phyloP scores from a whole-genome alignment of 1,139 yeast genomes.

The Dujonia santamariae region DNA sequence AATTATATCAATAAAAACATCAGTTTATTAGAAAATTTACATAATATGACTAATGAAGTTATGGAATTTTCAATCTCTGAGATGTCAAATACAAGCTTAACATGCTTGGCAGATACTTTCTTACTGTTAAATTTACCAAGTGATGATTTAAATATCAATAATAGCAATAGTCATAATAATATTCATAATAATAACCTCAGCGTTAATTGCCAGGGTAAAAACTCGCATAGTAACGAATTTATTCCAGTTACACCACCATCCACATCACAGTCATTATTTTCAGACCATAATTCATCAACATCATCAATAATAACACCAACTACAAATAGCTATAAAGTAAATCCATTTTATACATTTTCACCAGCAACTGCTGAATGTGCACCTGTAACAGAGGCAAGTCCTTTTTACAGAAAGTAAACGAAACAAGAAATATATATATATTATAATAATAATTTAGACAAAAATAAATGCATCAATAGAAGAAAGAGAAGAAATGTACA shows the following conservation, averaged over 20 bases:
- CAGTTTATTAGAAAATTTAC: slow-evolving; percentile 6
- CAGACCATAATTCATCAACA: slow-evolving; percentile 12
- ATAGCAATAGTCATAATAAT: background rate
- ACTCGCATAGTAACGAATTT: slow-evolving; percentile 1
- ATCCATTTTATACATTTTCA: slow-evolving; percentile 8
- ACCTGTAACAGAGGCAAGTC: slow-evolving; percentile 7
- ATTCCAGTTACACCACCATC: slow-evolving; percentile 16
- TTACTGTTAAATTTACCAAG: slow-evolving; percentile 5
- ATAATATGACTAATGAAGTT: slow-evolving; percentile 7
- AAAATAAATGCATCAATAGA: background rate
- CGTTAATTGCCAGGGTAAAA: background rate
- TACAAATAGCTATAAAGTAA: slow-evolving; percentile 6
- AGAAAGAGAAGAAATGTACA: background rate
- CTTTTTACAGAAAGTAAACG: slow-evolving; percentile 3
- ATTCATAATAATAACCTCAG: background rate
- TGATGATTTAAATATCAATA: background rate
- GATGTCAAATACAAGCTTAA: slow-evolving; percentile 7
- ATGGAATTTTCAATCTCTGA: slow-evolving; percentile 4
- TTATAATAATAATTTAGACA: background rate
- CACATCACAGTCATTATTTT: slow-evolving; percentile 13
- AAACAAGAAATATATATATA: background rate
- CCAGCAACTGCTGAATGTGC: slow-evolving; percentile 8
- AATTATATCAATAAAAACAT: slow-evolving; percentile 24
- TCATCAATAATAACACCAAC: slow-evolving; percentile 14
- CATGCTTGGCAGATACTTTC: slow-evolving; percentile 9